phyloP scores from a whole-genome alignment of 202 grass and related monocot genomes.

The Elaeis oleifera region DNA sequence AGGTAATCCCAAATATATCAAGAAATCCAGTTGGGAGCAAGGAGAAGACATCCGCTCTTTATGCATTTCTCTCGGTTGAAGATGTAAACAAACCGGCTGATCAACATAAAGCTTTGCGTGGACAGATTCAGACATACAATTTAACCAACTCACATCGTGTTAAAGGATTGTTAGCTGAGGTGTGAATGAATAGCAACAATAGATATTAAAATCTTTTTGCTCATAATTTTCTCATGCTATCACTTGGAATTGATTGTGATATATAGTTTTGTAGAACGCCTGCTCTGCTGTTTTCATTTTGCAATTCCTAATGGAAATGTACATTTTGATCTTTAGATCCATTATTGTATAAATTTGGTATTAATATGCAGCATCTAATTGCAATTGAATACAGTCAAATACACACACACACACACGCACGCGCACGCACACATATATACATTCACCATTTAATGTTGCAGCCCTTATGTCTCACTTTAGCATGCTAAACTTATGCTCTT shows the following conservation, averaged over 20 bases:
- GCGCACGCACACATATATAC: too few relatives aligned
- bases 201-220: neutral
- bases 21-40: slow-evolving; percentile 32
- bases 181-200: slow-evolving; percentile 19
- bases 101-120: slow-evolving; percentile 36
- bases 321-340: too few relatives aligned
- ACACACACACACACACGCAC: too few relatives aligned
- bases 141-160: slow-evolving; percentile 49
- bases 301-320: too few relatives aligned
- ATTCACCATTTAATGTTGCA: too few relatives aligned
- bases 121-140: slow-evolving; percentile 51
- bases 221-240: neutral
- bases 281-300: too few relatives aligned
- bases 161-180: slow-evolving; percentile 50
- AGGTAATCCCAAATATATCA: slow-evolving; percentile 63
- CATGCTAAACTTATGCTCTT: slow-evolving; percentile 2
- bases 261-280: too few relatives aligned
- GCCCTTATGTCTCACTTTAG: too few relatives aligned
- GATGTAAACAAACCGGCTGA: slow-evolving; percentile 36
- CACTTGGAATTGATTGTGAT: too few relatives aligned
- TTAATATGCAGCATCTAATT: neutral
- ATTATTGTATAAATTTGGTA: neutral
- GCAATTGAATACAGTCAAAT: too few relatives aligned
- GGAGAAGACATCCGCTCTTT: slow-evolving; percentile 29
- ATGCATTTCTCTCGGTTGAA: slow-evolving; percentile 70